Base-by-base conservation (phyloP, 2,329 filamentous ascomycete species). In the Neurospora sp. region DNA sequence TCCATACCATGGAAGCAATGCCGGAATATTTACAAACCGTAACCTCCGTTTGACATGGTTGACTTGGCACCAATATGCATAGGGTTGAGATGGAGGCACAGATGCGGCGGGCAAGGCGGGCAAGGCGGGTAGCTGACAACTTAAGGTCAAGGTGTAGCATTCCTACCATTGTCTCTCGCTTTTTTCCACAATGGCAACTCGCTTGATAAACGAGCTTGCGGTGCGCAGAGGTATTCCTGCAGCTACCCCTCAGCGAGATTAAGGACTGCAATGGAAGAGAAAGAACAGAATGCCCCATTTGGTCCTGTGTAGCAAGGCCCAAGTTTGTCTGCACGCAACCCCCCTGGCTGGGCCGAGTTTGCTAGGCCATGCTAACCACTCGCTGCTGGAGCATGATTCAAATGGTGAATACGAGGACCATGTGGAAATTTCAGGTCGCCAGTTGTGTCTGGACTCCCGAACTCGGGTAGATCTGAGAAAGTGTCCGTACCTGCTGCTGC, bases 1-100 rank as follows among this genome's bases (percentile, higher is more conserved):
- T 62, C 36, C 52, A 62, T 62, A n/a, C 52, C 52, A 62, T 62
- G 52, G 52, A 62, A 62, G 52, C 23, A 8, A 33, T 62, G 52
- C 52, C 52, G 52, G 52, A 36, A 62, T 36, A 62, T 33, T 36
- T 17, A 5, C 52, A 62, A 62, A 62, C 52, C 52, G 23, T 17
- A 36, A 62, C 52, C 52, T 36, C 52, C 6, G 52, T 62, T 10
- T 33, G 52, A 33, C 52, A 62, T 62, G 52, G 52, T 62, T 62
- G 52, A 36, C 52, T 62, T 43, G 65, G 46, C 15, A 65, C 38
- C 62, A 73, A 73, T 73, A 70, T 73, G 67, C 40, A 62, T 71
- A 72, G 69, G 72, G 72, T 74, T 70, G 68, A 71, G 65, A 46
- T 68, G 52, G 68, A 69, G 67, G 68, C 40, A 62, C 52, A 62